A percentile compares a stretch with the other conserved stretches of the same genome.
Evolutionary conservation across 768 basidiomycete species (phyloP).

Genomic region (Myochromella boudieri): DNA sequence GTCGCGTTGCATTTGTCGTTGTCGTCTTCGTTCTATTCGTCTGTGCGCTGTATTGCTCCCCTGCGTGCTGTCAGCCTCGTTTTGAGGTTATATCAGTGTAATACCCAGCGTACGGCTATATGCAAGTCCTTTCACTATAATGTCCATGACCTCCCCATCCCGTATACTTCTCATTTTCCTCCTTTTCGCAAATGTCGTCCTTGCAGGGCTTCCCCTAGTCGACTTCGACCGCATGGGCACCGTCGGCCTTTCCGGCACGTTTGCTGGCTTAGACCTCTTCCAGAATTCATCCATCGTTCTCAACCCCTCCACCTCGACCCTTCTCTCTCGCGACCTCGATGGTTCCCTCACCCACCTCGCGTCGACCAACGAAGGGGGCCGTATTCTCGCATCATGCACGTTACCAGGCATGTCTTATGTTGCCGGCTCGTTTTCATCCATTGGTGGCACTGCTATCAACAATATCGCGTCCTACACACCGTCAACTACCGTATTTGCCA

Average conservation of each 20-base stretch:
- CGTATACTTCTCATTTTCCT: conserved; percentile 20
- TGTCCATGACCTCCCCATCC: conserved; percentile 23
- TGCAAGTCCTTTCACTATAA: conserved; percentile 14
- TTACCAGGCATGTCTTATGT: conserved; percentile 73
- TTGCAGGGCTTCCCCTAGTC: conserved; percentile 38
- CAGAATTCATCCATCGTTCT: conserved; percentile 56
- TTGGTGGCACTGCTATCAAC: conserved; percentile 54
- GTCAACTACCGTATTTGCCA: conserved; percentile 53
- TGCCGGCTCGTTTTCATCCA: conserved; percentile 79
- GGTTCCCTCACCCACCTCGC: conserved; percentile 72
- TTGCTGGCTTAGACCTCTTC: conserved; percentile 83
- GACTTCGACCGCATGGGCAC: conserved; percentile 79
- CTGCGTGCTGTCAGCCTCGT: neutral
- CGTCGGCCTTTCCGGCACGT: conserved; percentile 86
- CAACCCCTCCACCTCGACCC: conserved; percentile 70
- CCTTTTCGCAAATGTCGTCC: conserved; percentile 25
- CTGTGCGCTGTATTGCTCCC: conserved; percentile 5
- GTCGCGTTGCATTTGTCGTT: conserved; percentile 11
- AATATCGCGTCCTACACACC: conserved; percentile 81
- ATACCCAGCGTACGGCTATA: conserved; percentile 12
- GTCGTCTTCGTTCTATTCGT: neutral
- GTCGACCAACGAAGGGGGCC: conserved; percentile 78
- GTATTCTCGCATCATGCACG: conserved; percentile 71
- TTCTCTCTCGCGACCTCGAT: conserved; percentile 62
- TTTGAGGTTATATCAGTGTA: conserved; percentile 10